Evolutionary conservation across 1,284 basidiomycete genomes (phyloP).

Genomic region (Retiboletus flavoniger): DNA sequence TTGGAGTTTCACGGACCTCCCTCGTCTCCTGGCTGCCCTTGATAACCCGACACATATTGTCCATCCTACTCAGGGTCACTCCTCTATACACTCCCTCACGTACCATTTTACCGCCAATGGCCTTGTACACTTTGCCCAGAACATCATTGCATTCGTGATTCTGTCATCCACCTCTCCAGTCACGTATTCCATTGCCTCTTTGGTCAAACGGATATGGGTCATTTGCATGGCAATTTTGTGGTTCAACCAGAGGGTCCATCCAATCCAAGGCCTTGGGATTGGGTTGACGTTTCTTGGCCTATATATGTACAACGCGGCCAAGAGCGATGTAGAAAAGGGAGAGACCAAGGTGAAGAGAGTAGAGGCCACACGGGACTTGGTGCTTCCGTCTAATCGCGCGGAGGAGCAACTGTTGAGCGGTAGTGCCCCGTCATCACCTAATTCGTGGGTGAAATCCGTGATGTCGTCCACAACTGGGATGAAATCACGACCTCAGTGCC

Average conservation of each 20-base stretch:
- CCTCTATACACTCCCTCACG: constrained; percentile 54
- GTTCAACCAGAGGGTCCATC: constrained; percentile 89
- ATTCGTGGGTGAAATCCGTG: neutral
- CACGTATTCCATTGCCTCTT: constrained; percentile 96
- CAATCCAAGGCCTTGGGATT: constrained; percentile 87
- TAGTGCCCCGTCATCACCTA: constrained; percentile 28
- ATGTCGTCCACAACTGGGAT: constrained; percentile 29
- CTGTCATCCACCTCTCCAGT: constrained; percentile 95
- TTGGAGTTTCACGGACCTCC: constrained; percentile 86
- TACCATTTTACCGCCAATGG: constrained; percentile 91
- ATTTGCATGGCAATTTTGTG: constrained; percentile 97
- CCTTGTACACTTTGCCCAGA: constrained; percentile 94
- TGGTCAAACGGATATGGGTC: constrained; percentile 97
- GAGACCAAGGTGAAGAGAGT: constrained; percentile 84
- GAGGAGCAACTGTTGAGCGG: constrained; percentile 51
- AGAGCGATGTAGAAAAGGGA: constrained; percentile 88
- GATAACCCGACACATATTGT: constrained; percentile 42
- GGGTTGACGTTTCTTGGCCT: constrained; percentile 86
- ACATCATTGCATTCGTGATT: constrained; percentile 96
- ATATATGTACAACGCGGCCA: constrained; percentile 96
- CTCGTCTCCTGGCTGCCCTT: constrained; percentile 53
- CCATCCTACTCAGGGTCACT: constrained; percentile 50
- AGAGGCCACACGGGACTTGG: constrained; percentile 75
- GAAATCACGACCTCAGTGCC: constrained; percentile 21
- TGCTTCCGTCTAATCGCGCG: constrained; percentile 67